These are phyloP conservation scores for Dendrobium chrysotoxum DNA, from an alignment of 106 monocot species.

Conservation along the genomic window DNA sequence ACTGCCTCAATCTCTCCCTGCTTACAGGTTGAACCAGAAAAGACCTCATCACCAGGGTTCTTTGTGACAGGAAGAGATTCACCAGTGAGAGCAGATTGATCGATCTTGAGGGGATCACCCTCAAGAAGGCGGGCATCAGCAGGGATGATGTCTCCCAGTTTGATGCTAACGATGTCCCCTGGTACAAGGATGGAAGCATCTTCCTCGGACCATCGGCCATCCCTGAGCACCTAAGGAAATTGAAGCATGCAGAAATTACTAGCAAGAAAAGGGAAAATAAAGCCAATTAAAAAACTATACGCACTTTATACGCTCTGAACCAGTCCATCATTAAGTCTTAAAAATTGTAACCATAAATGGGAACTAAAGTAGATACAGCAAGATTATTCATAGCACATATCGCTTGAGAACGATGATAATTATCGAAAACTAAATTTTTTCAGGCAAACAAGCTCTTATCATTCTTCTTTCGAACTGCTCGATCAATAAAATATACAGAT, in stretches of 20 bases:
- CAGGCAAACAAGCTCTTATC: too few relatives aligned
- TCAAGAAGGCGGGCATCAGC: constrained; percentile 96
- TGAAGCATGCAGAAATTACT: neutral
- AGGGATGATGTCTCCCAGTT: constrained; percentile 94
- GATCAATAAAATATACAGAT: too few relatives aligned
- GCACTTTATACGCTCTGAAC: too few relatives aligned
- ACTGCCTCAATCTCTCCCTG: constrained; percentile 98
- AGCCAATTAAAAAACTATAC: too few relatives aligned
- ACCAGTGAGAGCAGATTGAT: constrained; percentile 92
- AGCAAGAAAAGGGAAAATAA: neutral
- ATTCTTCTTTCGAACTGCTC: too few relatives aligned
- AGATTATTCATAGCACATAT: too few relatives aligned
- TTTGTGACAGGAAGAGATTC: constrained; percentile 89
- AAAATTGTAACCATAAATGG: too few relatives aligned
- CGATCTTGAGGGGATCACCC: constrained; percentile 90
- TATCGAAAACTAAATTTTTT: too few relatives aligned
- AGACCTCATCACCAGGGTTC: constrained; percentile 85
- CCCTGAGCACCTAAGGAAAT: constrained; percentile 65
- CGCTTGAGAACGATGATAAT: too few relatives aligned
- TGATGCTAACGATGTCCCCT: constrained; percentile 93
- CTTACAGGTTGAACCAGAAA: constrained; percentile 95
- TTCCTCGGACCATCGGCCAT: constrained; percentile 79
- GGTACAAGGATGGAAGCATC: constrained; percentile 93
- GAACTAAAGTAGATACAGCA: too few relatives aligned
- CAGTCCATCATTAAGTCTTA: too few relatives aligned